Evolutionary conservation across 176 grass and related monocot species (phyloP).

Genomic region (Metroxylon sagu): DNA sequence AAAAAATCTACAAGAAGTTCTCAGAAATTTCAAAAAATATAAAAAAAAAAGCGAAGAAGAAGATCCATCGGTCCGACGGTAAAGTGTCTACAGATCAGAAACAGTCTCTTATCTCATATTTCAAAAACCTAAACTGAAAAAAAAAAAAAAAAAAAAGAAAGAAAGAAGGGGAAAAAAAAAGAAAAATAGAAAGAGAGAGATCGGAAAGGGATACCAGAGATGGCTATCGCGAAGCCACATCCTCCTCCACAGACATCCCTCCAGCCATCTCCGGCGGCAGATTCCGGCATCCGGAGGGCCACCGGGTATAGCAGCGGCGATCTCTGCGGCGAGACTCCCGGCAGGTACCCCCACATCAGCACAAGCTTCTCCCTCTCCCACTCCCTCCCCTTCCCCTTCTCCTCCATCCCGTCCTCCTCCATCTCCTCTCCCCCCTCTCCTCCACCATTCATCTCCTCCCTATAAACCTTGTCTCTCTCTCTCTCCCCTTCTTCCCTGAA

Average conservation of each 20-base stretch:
- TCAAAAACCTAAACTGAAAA: no score
- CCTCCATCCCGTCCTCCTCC: constrained; percentile 31
- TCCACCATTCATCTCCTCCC: constrained; percentile 56
- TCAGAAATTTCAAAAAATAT: no score
- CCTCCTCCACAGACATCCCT: constrained; percentile 82
- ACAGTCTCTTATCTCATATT: no score
- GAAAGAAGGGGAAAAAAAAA: background rate
- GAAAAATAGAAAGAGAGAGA: background rate
- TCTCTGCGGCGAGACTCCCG: constrained; percentile 83
- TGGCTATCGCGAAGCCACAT: constrained; percentile 92
- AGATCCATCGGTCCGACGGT: no score
- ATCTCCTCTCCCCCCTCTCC: constrained; percentile 26
- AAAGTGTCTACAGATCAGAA: no score
- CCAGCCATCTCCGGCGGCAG: constrained; percentile 52
- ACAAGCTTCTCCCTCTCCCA: constrained; percentile 47
- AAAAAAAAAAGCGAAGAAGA: no score
- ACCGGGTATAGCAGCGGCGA: constrained; percentile 80
- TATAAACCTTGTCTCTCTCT: background rate
- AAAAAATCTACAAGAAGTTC: no score
- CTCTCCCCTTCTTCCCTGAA: background rate
- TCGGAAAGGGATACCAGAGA: constrained; percentile 47
- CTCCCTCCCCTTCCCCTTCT: constrained; percentile 26
- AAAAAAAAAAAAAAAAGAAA: no score
- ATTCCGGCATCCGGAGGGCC: constrained; percentile 45
- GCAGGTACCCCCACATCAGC: constrained; percentile 98